phyloP scores from a whole-genome alignment of 140 eudicot genomes.

The Bidens hawaiensis region DNA sequence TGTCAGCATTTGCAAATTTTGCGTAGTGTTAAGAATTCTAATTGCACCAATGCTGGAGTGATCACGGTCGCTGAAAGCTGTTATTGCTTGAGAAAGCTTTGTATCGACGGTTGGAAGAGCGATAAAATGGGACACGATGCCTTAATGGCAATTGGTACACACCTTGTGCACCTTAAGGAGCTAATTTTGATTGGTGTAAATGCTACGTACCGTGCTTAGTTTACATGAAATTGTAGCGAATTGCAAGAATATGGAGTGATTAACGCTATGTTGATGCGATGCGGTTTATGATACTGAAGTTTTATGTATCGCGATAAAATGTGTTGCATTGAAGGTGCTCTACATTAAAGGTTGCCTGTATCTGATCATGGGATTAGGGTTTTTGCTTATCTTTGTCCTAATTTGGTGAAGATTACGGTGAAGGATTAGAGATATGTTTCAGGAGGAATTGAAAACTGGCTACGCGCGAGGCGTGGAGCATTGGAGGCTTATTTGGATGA shows the following conservation, averaged over 20 bases:
- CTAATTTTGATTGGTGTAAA: slow-evolving; percentile 77
- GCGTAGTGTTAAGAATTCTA: slow-evolving; percentile 72
- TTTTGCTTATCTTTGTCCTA: slow-evolving; percentile 85
- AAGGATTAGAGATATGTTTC: no score
- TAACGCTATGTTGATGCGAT: slow-evolving; percentile 85
- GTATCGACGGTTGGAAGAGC: slow-evolving; percentile 91
- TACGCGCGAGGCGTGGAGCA: no score
- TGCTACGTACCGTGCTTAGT: slow-evolving; percentile 47
- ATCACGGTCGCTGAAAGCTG: slow-evolving; percentile 62
- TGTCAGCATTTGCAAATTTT: slow-evolving; percentile 57
- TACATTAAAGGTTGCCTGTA: slow-evolving; percentile 83
- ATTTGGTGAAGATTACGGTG: slow-evolving; percentile 86
- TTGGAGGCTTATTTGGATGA: no score
- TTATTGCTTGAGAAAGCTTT: slow-evolving; percentile 74
- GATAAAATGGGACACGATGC: slow-evolving; percentile 83
- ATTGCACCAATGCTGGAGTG: slow-evolving; percentile 57
- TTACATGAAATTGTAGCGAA: slow-evolving; percentile 56
- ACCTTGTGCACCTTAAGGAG: slow-evolving; percentile 60
- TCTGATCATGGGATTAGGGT: slow-evolving; percentile 83
- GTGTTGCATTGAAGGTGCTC: slow-evolving; percentile 76
- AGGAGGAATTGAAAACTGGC: no score
- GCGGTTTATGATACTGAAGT: slow-evolving; percentile 76
- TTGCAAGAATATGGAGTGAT: slow-evolving; percentile 66
- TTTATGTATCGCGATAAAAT: slow-evolving; percentile 67
- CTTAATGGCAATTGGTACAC: slow-evolving; percentile 52